Percentiles rank a stretch among this genome's conserved stretches.
Evolutionary conservation across 202 grass and related monocot genomes (phyloP).

Genomic region (Hordeum pubiflorum): DNA sequence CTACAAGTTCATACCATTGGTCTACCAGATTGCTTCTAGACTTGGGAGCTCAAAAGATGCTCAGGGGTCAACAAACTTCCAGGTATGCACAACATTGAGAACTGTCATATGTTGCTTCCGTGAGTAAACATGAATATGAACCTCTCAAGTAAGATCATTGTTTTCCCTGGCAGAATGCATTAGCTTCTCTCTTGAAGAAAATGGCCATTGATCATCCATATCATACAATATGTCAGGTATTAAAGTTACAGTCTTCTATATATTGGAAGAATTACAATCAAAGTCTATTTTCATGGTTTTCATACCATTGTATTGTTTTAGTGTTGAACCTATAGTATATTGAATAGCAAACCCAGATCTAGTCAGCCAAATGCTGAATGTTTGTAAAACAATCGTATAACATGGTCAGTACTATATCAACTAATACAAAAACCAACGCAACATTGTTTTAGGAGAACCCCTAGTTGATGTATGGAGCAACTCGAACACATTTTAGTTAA

Average conservation of each 20-base stretch:
- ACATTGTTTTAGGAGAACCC: neutral
- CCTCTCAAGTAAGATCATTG: constrained; percentile 12
- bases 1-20: constrained; percentile 90
- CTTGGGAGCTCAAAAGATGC: constrained; percentile 84
- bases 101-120: constrained; percentile 22
- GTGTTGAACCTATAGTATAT: neutral
- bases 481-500: neutral
- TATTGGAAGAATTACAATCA: neutral
- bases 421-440: neutral
- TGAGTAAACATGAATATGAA: constrained; percentile 8
- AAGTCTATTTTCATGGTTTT: constrained; percentile 3
- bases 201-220: constrained; percentile 98
- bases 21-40: constrained; percentile 96
- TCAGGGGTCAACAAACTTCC: constrained; percentile 70
- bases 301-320: neutral
- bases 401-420: neutral
- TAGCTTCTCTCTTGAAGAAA: constrained; percentile 87
- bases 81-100: constrained; percentile 41
- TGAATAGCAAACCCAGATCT: neutral
- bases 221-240: constrained; percentile 95
- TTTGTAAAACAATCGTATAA: neutral
- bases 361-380: neutral
- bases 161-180: constrained; percentile 51
- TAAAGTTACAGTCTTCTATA: neutral
- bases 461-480: constrained; percentile 1